Evolutionary conservation across 2,329 filamentous ascomycete species (phyloP).

Genomic region (Penicillium sp.): DNA sequence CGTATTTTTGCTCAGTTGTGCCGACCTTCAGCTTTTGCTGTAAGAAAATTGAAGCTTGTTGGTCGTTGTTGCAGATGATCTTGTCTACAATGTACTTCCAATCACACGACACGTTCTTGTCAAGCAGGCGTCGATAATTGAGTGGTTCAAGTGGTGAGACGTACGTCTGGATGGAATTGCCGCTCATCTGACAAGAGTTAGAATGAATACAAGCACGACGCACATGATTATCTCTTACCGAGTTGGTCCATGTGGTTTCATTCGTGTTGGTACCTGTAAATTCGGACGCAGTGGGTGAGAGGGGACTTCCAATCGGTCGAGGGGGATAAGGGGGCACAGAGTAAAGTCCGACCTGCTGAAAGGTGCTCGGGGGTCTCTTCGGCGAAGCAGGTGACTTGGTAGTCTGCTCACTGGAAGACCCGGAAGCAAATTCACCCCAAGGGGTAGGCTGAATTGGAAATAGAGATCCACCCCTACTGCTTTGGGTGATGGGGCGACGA

Average conservation of each 20-base stretch:
- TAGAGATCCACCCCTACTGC: conserved; percentile 32
- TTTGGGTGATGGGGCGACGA: conserved; percentile 33
- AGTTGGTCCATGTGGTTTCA: conserved; percentile 33
- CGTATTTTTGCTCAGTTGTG: conserved; percentile 90
- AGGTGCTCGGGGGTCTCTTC: conserved; percentile 31
- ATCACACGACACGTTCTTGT: conserved; percentile 95
- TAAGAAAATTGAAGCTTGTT: conserved; percentile 97
- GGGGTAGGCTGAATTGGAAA: conserved; percentile 34
- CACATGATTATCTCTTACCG: conserved; percentile 52
- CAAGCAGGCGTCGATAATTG: conserved; percentile 91
- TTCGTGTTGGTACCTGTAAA: conserved; percentile 56
- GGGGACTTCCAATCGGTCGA: conserved; percentile 60
- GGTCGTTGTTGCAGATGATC: conserved; percentile 98
- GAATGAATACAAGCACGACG: conserved; percentile 19
- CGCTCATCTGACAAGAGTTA: conserved; percentile 23
- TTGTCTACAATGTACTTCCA: conserved; percentile 99
- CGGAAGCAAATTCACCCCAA: conserved; percentile 34
- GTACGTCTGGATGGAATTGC: conserved; percentile 69
- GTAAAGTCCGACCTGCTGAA: conserved; percentile 38
- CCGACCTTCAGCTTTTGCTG: conserved; percentile 99
- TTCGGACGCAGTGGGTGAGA: conserved; percentile 72
- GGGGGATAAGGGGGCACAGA: conserved; percentile 48
- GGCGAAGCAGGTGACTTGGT: conserved; percentile 28
- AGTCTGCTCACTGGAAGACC: conserved; percentile 23
- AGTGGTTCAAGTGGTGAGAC: conserved; percentile 84